Percentiles rank a stretch among this genome's conserved stretches.
Conservation (phyloP, 345 rosid species). For the Ailanthus altissimus region DNA sequence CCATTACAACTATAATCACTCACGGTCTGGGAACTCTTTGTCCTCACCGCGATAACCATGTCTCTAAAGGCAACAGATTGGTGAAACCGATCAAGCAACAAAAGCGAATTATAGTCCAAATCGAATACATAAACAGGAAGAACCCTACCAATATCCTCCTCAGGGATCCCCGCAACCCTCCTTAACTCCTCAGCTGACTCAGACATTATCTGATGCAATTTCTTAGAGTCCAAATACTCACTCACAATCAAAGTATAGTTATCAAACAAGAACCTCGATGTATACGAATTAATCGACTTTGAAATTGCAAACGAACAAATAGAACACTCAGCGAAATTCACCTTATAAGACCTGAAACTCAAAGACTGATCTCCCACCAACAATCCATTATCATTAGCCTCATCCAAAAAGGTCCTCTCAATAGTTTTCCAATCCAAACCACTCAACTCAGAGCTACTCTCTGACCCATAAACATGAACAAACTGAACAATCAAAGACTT, state of each 20-base stretch:
- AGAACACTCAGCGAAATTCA: constrained; percentile 66
- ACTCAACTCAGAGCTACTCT: constrained; percentile 43
- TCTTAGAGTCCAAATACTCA: constrained; percentile 95
- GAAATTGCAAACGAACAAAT: constrained; percentile 85
- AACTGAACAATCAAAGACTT: constrained; percentile 77
- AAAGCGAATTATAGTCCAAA: constrained; percentile 58
- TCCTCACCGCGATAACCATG: constrained; percentile 95
- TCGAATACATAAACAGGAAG: constrained; percentile 96
- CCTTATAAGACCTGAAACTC: constrained; percentile 56
- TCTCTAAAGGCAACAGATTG: constrained; percentile 89
- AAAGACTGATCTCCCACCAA: constrained; percentile 78
- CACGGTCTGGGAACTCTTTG: constrained; percentile 76
- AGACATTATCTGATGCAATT: constrained; percentile 77
- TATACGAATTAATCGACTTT: constrained; percentile 75
- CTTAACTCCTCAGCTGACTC: constrained; percentile 81
- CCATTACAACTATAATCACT: constrained; percentile 96
- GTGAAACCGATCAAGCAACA: constrained; percentile 89
- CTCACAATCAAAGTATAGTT: constrained; percentile 93
- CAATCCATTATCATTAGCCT: constrained; percentile 63
- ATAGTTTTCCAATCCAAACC: constrained; percentile 80
- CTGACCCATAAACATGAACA: constrained; percentile 67
- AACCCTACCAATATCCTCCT: constrained; percentile 71
- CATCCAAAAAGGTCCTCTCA: constrained; percentile 68
- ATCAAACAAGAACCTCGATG: constrained; percentile 96
- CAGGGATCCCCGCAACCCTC: constrained; percentile 68